A percentile compares a stretch with the other conserved stretches of the same genome.
Evolutionary conservation across 345 rosid genomes (phyloP).

Genomic region (Eutrema yunnanense): DNA sequence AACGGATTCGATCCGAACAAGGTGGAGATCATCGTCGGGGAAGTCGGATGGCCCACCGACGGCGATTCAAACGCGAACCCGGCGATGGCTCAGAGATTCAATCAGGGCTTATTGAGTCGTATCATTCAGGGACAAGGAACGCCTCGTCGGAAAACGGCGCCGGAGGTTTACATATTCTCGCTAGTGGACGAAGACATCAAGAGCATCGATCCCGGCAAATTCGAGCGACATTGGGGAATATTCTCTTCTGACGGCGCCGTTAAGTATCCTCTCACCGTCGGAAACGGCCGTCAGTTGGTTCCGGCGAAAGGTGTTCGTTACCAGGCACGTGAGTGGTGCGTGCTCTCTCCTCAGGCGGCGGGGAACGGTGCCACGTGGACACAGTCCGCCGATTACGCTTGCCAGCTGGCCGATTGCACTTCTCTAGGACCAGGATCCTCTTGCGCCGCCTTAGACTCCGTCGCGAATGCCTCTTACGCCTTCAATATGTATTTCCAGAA

Average conservation of each 20-base stretch:
- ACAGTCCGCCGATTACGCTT: constrained; percentile 36
- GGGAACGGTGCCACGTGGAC: constrained; percentile 5
- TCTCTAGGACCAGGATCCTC: constrained; percentile 55
- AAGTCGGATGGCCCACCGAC: constrained; percentile 94
- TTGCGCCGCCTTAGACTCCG: constrained; percentile 39
- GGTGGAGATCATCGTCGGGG: constrained; percentile 70
- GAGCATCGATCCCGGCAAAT: constrained; percentile 68
- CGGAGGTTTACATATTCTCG: constrained; percentile 70
- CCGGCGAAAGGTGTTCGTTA: constrained; percentile 65
- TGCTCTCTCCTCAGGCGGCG: constrained; percentile 43
- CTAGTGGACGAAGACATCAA: constrained; percentile 80
- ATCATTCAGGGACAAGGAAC: constrained; percentile 57
- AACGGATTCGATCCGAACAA: constrained; percentile 57
- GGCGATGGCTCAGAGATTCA: constrained; percentile 56
- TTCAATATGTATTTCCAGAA: constrained; percentile 70
- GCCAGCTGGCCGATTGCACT: constrained; percentile 66
- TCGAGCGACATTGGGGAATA: constrained; percentile 80
- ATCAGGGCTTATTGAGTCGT: constrained; percentile 66
- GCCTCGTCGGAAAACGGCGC: constrained; percentile 52
- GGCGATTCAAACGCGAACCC: constrained; percentile 59
- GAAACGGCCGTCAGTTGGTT: constrained; percentile 36
- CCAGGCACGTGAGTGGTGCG: constrained; percentile 63
- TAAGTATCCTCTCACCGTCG: constrained; percentile 46
- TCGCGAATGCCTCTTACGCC: constrained; percentile 65
- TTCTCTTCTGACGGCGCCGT: constrained; percentile 65